phyloP scores from a whole-genome alignment of 371 early-diverging fungal species.

The Saksenaea vasiformis region DNA sequence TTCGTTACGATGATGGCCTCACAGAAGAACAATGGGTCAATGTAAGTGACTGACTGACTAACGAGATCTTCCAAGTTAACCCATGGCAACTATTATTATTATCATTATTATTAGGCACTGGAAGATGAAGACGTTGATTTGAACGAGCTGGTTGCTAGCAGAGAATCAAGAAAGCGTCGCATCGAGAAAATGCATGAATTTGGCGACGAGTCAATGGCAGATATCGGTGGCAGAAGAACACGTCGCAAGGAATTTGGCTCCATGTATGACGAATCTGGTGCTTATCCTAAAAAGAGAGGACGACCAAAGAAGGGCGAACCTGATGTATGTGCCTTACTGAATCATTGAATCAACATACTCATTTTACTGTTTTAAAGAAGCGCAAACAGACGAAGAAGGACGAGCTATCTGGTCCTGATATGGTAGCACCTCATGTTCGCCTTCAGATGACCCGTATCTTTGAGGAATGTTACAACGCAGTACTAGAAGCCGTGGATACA shows the following conservation, averaged over 20 bases:
- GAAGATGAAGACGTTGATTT: conserved; percentile 67
- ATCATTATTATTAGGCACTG: conserved; percentile 50
- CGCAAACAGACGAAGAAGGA: conserved; percentile 22
- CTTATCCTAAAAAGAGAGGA: conserved; percentile 24
- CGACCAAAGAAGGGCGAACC: conserved; percentile 26
- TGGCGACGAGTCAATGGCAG: conserved; percentile 18
- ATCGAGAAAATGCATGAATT: conserved; percentile 25
- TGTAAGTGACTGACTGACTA: conserved; percentile 44
- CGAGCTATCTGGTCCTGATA: conserved; percentile 28
- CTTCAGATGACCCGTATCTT: conserved; percentile 52
- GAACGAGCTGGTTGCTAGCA: conserved; percentile 55
- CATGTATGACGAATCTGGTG: neutral
- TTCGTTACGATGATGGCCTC: conserved; percentile 90
- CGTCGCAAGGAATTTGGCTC: neutral
- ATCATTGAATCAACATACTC: neutral
- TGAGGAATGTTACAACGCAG: conserved; percentile 52
- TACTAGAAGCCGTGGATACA: conserved; percentile 54
- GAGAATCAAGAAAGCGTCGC: conserved; percentile 26
- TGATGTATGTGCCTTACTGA: conserved; percentile 6
- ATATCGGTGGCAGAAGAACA: neutral
- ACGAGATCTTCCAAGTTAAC: no score
- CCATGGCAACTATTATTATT: no score
- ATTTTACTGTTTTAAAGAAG: conserved; percentile 1
- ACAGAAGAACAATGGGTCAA: conserved; percentile 92
- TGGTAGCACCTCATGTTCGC: conserved; percentile 41